phyloP scores from a whole-genome alignment of 1,139 yeast genomes.

The Candida neerlandica region DNA sequence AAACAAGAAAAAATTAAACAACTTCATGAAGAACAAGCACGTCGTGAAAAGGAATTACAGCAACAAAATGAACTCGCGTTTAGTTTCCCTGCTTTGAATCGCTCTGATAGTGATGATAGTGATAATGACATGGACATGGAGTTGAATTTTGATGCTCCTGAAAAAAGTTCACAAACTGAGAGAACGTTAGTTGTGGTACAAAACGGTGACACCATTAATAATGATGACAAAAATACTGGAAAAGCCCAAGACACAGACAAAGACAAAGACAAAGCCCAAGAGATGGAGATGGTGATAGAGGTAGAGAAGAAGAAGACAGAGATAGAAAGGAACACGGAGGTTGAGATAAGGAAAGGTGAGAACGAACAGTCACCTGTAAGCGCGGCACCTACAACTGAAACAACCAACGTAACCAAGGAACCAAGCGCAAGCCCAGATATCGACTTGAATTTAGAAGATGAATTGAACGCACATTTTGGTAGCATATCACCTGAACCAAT shows the following conservation, averaged over 20 bases:
- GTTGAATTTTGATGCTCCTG: constrained; percentile 17
- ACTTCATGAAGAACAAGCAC: constrained; percentile 25
- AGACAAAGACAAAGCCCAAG: neutral
- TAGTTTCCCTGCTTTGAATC: constrained; percentile 24
- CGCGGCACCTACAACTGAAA: neutral
- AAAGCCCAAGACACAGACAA: neutral
- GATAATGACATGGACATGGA: constrained; percentile 18
- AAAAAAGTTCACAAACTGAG: neutral
- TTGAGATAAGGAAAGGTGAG: neutral
- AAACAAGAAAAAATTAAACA: constrained; percentile 25
- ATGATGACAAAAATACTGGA: neutral
- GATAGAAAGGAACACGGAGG: too few species aligned
- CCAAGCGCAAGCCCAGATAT: neutral
- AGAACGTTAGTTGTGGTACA: constrained; percentile 1
- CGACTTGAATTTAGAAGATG: constrained; percentile 14
- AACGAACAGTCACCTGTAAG: neutral
- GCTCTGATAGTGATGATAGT: constrained; percentile 14
- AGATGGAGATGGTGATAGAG: too few species aligned
- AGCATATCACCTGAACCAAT: constrained; percentile 5
- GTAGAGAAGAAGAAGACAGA: too few species aligned
- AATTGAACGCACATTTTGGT: constrained; percentile 16
- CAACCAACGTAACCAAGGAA: neutral
- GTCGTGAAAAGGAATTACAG: constrained; percentile 22
- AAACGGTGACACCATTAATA: neutral
- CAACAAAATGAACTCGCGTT: constrained; percentile 32